A percentile compares a stretch with the other conserved stretches of the same genome.
Conservation (phyloP, 257 asterid genomes). For the Przewalskia tangutica region DNA sequence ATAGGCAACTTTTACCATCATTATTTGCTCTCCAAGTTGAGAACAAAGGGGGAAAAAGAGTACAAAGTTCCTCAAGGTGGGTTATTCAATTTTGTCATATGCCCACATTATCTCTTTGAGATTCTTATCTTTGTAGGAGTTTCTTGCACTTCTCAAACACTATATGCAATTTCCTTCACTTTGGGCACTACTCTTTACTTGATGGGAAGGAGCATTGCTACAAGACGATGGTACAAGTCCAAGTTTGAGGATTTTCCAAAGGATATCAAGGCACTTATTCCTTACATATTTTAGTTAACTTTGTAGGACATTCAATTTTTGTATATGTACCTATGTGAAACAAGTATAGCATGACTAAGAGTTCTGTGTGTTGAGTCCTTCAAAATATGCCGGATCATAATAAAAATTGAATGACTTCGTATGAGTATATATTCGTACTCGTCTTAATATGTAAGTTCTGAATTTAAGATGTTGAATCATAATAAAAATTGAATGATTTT, state of each 20-base stretch:
- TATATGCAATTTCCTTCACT: constrained; percentile 19
- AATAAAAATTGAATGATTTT: no score
- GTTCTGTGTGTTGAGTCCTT: neutral
- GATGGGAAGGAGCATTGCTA: constrained; percentile 55
- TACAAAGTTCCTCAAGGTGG: constrained; percentile 61
- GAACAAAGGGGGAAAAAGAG: constrained; percentile 31
- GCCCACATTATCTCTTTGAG: constrained; percentile 63
- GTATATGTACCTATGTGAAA: neutral
- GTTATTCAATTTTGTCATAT: constrained; percentile 32
- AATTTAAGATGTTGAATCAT: no score
- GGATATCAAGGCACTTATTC: constrained; percentile 49
- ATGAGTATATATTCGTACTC: neutral
- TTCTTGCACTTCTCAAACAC: constrained; percentile 47
- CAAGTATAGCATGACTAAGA: neutral
- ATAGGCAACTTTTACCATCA: constrained; percentile 62
- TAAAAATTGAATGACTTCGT: neutral
- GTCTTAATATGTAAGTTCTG: neutral
- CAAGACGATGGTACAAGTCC: constrained; percentile 53
- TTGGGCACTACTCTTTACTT: constrained; percentile 31
- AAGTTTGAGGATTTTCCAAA: constrained; percentile 58
- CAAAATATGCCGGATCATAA: neutral
- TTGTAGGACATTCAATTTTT: neutral
- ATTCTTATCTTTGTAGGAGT: constrained; percentile 48
- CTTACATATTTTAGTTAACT: constrained; percentile 33
- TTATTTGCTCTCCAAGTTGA: constrained; percentile 40